phyloP scores from a whole-genome alignment of 2,329 filamentous ascomycete species.

The Phyllosticta capitalensis region DNA sequence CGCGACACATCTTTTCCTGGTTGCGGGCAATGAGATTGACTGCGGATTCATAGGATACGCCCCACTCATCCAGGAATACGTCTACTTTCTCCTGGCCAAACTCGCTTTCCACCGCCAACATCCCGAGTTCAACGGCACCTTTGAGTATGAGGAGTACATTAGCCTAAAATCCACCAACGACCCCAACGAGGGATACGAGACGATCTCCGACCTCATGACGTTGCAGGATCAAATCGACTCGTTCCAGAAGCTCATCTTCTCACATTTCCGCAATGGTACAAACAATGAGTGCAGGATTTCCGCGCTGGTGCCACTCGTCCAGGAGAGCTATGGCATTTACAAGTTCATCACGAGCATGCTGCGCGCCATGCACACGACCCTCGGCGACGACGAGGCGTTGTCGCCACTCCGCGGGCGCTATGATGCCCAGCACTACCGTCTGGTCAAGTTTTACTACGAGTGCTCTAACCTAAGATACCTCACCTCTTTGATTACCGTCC shows the following conservation, averaged over 20 bases:
- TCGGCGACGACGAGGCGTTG: slow-evolving; percentile 86
- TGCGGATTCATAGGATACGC: slow-evolving; percentile 53
- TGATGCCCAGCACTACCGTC: slow-evolving; percentile 89
- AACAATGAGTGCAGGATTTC: slow-evolving; percentile 98
- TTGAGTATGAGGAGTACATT: slow-evolving; percentile 98
- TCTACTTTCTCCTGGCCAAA: slow-evolving; percentile 90
- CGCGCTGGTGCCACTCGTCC: slow-evolving; percentile 81
- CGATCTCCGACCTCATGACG: slow-evolving; percentile 91
- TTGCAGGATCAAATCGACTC: slow-evolving; percentile 97
- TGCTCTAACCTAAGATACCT: slow-evolving; percentile 96
- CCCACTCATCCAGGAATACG: slow-evolving; percentile 90
- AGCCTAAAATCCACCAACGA: slow-evolving; percentile 97
- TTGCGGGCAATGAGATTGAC: background rate
- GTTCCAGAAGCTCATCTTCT: slow-evolving; percentile 97
- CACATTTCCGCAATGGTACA: slow-evolving; percentile 80
- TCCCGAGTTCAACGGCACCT: slow-evolving; percentile 96
- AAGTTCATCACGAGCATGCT: slow-evolving; percentile 99
- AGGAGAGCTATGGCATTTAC: slow-evolving; percentile 98
- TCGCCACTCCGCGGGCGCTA: slow-evolving; percentile 82
- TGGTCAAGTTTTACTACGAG: slow-evolving; percentile 98
- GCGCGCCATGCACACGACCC: slow-evolving; percentile 90
- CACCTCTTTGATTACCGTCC: slow-evolving; percentile 90
- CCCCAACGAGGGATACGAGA: slow-evolving; percentile 94
- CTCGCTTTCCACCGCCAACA: slow-evolving; percentile 94
- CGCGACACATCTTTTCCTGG: background rate